Evolutionary conservation across 441 rosid species (phyloP), one percentile per base, ranked within the genome.

Genomic region (Geranium incanum): DNA sequence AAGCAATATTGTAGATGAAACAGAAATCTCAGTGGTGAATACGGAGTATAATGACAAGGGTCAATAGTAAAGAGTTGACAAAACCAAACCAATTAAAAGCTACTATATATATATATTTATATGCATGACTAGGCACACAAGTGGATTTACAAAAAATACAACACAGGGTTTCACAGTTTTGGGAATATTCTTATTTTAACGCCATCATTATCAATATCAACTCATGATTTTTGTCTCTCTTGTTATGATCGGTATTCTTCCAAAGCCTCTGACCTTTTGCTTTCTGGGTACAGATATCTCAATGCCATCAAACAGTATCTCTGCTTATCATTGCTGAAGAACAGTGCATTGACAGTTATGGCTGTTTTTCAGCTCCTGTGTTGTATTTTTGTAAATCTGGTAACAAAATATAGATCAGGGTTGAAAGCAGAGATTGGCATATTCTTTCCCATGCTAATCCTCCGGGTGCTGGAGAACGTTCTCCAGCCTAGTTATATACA

Each of bases 401-500:
- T 95, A 59, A 69, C 82, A 19, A 95, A 95, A 80, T 89, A 80
- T 81, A 89, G 99, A 87, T 84, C 93, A 41, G 95, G 85, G 39
- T 73, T 95, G 84, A 95, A 92, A 82, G 86, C 87, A 72, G 95
- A 95, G 84, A 90, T 95, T 81, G 97, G 98, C 72, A 88, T 95
- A 75, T 95, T 95, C 88, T 89, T 92, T 82, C 96, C 97, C 63
- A 95, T 95, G 99, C 93, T 95, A 48, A 78, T 92, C 77, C 96
- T 92, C 81, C 87, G 99, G 71, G 94, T 95, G 74, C 96, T 95
- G 76, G 99, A 95, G 84, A 95, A 95, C 84, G 89, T 95, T 76
- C 92, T 90, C 66, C 99, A 92, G 86, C 99, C 99, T 70, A 95
- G 99, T 78, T 95, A 92, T 81, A 73, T 95, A 74, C 99, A 95